Evolutionary conservation across 805 yeast species (phyloP), one percentile per base, ranked within the genome.

Genomic region (Komagataella pseudopastoris): DNA sequence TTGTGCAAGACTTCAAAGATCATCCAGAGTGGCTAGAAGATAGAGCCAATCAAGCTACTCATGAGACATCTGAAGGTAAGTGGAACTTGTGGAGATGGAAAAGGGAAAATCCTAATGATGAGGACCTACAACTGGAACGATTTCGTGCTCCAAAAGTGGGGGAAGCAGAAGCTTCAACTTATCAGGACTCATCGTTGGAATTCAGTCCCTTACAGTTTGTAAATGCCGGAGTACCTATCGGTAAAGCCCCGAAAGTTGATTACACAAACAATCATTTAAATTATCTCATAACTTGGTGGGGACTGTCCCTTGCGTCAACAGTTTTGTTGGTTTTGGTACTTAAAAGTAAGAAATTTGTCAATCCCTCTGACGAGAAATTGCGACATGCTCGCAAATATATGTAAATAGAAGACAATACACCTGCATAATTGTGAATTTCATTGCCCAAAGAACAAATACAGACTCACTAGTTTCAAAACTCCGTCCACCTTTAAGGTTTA

Each of bases 221-320:
- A 51, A 77, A 74, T 53, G 83, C 87, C 4, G 99, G 99, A 51
- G 91, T 91, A 6, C 99, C 99, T 8, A 64, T 93, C 8, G 99
- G 96, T 1, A 81, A 84, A 51, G 67, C 72, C 6, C 90, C 96
- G n/a, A 80, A 79, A 58, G 78, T 91, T 39, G 90, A 83, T 57
- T 76, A 88, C 62, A 81, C 85, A 54, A 93, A 93, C 64, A 88
- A 89, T 62, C 99, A 93, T 63, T 68, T 90, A 64, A 96, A 91
- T 64, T 93, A 93, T 64, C 69, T 93, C 60, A 80, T 88, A 18
- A 93, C 99, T 0, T 93, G 99, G 99, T 91, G 87, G 64, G 96
- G 96, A 0, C 75, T 91, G 46, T 80, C 89, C 1, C 59, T 85
- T 45, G 77, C 87, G 44, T 84, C 96, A 44, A 59, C 89, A 0